These are phyloP conservation scores for Cryptomeria japonica DNA, from an alignment of 75 land plant genomes.

Conservation along the genomic window DNA sequence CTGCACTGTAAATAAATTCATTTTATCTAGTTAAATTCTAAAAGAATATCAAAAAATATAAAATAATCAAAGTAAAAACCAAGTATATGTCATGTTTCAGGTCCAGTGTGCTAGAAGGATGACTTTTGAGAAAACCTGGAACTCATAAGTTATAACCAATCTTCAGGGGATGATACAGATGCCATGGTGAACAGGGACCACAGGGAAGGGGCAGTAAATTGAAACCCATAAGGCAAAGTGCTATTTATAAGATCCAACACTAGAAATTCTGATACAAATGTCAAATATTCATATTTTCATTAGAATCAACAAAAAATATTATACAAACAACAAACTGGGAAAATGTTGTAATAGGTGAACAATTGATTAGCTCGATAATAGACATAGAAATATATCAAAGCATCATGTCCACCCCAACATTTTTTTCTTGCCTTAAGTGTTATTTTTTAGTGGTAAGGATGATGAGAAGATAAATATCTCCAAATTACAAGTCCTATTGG, in stretches of 20 bases:
- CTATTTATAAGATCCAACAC: neutral
- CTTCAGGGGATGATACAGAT: neutral
- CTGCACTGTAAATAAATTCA: conserved; percentile 1
- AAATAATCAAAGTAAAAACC: neutral
- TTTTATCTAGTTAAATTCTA: neutral
- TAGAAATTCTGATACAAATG: neutral
- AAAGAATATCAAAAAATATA: neutral
- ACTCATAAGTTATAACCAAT: neutral
- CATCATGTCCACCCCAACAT: neutral
- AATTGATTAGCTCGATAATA: neutral
- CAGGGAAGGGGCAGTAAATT: neutral
- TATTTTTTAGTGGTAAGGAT: neutral
- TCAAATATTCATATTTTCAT: neutral
- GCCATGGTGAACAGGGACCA: neutral
- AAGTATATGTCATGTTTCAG: neutral
- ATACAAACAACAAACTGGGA: neutral
- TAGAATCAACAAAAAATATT: neutral
- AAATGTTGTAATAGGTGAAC: neutral
- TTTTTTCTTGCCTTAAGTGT: neutral
- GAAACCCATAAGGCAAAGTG: neutral
- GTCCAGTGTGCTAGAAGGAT: neutral
- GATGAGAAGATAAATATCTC: neutral
- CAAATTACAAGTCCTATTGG: neutral
- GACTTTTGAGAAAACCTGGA: neutral
- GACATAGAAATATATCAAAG: neutral